A percentile compares a stretch with the other conserved stretches of the same genome.
These are phyloP conservation scores for Hypoxylon intermedium DNA, from an alignment of 495 filamentous ascomycete genomes.

Conservation along the genomic window DNA sequence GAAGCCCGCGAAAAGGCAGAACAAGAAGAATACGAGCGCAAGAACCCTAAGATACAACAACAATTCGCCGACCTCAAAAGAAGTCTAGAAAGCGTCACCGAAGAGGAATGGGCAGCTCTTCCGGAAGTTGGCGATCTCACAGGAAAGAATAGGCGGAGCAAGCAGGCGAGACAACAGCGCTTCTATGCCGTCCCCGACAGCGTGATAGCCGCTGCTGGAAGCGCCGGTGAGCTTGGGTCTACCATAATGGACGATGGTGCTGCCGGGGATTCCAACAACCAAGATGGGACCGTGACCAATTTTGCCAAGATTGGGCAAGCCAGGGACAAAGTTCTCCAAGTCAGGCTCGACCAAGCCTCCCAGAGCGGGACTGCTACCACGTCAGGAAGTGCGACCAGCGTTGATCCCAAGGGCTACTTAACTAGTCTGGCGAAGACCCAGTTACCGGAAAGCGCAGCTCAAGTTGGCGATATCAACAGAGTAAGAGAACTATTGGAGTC, in stretches of 20 bases:
- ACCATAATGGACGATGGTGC: slow-evolving; percentile 81
- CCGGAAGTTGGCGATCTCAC: slow-evolving; percentile 97
- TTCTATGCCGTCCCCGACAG: slow-evolving; percentile 98
- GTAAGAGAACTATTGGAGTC: slow-evolving; percentile 92
- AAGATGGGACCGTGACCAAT: slow-evolving; percentile 91
- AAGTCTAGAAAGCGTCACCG: slow-evolving; percentile 82
- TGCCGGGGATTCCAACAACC: slow-evolving; percentile 55
- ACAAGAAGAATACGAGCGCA: slow-evolving; percentile 89
- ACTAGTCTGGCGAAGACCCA: slow-evolving; percentile 85
- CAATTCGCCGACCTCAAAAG: slow-evolving; percentile 97
- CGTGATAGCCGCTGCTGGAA: slow-evolving; percentile 85
- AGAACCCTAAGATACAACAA: slow-evolving; percentile 98
- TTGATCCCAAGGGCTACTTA: slow-evolving; percentile 95
- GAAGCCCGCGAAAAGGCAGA: slow-evolving; percentile 93
- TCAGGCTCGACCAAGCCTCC: slow-evolving; percentile 88
- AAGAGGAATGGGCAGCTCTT: slow-evolving; percentile 95
- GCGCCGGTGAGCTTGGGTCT: slow-evolving; percentile 80
- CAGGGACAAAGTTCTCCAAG: slow-evolving; percentile 89
- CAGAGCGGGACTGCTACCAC: slow-evolving; percentile 70
- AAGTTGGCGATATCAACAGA: slow-evolving; percentile 93
- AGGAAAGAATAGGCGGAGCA: slow-evolving; percentile 84
- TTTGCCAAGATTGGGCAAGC: slow-evolving; percentile 98
- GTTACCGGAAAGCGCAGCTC: slow-evolving; percentile 75
- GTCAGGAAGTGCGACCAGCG: slow-evolving; percentile 83
- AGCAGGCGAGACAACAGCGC: slow-evolving; percentile 79